Percentiles rank a stretch among this genome's conserved stretches.
Evolutionary conservation across 2,329 filamentous ascomycete species (phyloP).

Genomic region (Cytospora piceae): DNA sequence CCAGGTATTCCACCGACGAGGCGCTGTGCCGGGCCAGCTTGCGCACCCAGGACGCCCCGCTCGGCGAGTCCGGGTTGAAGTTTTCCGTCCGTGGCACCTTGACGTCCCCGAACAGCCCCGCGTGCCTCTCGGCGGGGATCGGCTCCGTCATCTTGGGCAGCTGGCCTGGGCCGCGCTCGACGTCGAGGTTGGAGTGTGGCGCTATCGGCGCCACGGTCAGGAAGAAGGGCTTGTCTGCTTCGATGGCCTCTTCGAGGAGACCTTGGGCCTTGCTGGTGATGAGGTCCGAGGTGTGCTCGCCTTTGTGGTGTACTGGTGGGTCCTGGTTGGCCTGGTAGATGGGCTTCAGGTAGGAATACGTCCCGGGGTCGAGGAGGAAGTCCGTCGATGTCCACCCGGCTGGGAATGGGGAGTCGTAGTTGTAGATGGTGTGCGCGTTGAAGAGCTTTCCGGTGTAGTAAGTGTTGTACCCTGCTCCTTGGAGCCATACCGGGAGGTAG

Average conservation of each 20-base stretch:
- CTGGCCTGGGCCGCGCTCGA: conserved; percentile 60
- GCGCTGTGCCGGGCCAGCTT: conserved; percentile 42
- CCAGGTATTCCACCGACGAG: conserved; percentile 49
- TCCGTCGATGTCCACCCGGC: conserved; percentile 60
- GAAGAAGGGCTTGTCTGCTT: conserved; percentile 59
- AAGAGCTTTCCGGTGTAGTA: conserved; percentile 61
- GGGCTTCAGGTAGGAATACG: conserved; percentile 69
- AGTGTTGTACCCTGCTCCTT: conserved; percentile 54
- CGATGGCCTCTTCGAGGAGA: conserved; percentile 58
- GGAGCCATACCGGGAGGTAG: conserved; percentile 56
- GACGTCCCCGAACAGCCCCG: conserved; percentile 60
- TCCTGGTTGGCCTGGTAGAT: conserved; percentile 64
- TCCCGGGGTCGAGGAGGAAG: conserved; percentile 67
- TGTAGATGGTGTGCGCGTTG: conserved; percentile 53
- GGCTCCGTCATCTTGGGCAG: conserved; percentile 48
- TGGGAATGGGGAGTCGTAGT: conserved; percentile 55
- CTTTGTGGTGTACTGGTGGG: conserved; percentile 57
- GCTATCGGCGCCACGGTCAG: conserved; percentile 62
- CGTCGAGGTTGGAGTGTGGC: conserved; percentile 55
- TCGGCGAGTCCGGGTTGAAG: conserved; percentile 64
- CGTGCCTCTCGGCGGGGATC: conserved; percentile 61
- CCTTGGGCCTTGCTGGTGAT: conserved; percentile 54
- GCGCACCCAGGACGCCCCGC: conserved; percentile 51
- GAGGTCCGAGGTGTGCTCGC: conserved; percentile 59
- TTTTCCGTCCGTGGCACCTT: conserved; percentile 65